These are phyloP conservation scores for Hibiscus mutabilis DNA, from an alignment of 345 rosid species.

Conservation along the genomic window DNA sequence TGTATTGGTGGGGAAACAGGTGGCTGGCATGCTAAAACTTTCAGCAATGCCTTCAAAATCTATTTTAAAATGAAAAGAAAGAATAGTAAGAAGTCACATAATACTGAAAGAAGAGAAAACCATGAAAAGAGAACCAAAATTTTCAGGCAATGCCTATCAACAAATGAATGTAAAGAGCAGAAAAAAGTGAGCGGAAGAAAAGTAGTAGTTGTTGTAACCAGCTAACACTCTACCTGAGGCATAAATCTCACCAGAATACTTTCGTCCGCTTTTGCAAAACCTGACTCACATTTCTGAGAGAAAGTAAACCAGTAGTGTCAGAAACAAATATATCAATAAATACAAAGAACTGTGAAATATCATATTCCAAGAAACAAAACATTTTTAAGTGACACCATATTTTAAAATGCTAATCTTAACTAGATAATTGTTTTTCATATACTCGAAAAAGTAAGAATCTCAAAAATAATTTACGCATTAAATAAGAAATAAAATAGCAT, in stretches of 20 bases:
- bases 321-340: not conserved
- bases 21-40: slow-evolving; percentile 34
- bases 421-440: not conserved
- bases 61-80: slow-evolving; percentile 16
- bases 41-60: slow-evolving; percentile 41
- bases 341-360: not conserved
- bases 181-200: not conserved
- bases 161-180: not conserved
- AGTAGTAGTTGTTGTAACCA: not conserved
- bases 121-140: not conserved
- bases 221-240: slow-evolving; percentile 15
- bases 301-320: slow-evolving; percentile 1
- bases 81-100: not conserved
- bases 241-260: slow-evolving; percentile 8
- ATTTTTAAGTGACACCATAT: slow-evolving; percentile 1
- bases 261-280: slow-evolving; percentile 15
- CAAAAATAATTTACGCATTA: not conserved
- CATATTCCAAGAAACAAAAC: not conserved
- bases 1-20: slow-evolving; percentile 23
- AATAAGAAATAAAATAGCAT: not conserved
- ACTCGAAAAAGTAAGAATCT: not conserved
- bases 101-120: not conserved
- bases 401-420: not conserved
- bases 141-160: not conserved
- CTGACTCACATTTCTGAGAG: slow-evolving; percentile 21